Percentiles rank a stretch among this genome's conserved stretches.
Conservation (phyloP, 148 eudicot species). For the Chenopodium quinoa region DNA sequence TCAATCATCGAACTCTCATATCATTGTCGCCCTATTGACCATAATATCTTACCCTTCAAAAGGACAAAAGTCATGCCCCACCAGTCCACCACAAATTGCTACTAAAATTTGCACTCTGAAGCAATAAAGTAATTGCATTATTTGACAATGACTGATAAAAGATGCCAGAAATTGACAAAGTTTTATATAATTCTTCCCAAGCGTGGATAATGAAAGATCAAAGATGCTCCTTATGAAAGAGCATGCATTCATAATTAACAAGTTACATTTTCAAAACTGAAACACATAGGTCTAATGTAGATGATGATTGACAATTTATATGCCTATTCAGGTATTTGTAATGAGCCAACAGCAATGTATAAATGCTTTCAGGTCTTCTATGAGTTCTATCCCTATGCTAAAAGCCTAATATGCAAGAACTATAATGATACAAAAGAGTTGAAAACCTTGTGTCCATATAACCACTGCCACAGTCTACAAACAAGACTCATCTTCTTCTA, state of each 20-base stretch:
- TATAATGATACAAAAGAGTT: neutral
- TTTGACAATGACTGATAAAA: neutral
- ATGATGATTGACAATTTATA: no score
- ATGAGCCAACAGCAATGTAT: neutral
- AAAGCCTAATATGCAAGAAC: neutral
- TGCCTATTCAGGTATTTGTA: neutral
- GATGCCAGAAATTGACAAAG: neutral
- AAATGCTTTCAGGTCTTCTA: neutral
- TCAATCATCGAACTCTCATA: neutral
- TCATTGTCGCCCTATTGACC: neutral
- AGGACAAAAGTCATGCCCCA: neutral
- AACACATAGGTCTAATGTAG: neutral
- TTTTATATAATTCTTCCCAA: neutral
- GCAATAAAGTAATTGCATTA: neutral
- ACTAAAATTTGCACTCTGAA: neutral
- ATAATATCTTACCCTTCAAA: neutral
- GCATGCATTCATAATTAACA: neutral
- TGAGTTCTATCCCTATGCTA: neutral
- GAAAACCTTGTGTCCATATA: neutral
- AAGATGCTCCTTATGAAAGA: neutral
- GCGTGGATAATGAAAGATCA: neutral
- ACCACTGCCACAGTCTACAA: no score
- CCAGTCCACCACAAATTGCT: neutral
- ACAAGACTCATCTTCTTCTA: no score
- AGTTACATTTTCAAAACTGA: neutral